Base-by-base conservation (phyloP, 2,329 filamentous ascomycete genomes). In the Fusarium kyushuense region DNA sequence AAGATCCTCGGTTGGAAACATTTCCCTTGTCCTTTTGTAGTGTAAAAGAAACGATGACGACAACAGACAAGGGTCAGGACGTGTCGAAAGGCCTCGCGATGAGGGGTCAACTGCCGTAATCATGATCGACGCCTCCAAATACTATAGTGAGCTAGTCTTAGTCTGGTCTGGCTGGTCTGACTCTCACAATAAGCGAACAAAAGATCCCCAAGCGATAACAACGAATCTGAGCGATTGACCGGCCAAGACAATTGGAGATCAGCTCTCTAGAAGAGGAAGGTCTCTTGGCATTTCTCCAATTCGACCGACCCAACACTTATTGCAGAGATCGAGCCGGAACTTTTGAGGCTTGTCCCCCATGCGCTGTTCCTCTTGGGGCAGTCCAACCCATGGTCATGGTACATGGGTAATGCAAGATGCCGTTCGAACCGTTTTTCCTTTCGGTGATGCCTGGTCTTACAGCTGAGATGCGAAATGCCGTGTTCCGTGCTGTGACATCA, bases 361-460 rank as follows among this genome's bases (percentile, higher is more conserved):
- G 36, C 33, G 23, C 47, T 51, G 33, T 51, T 51, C 47, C 47
- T 25, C 47, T 51, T 51, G 33, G 33, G 47, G 47, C 47, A 51
- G 47, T 35, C 36, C 47, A 51, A 17, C 30, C 29, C 19, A 38
- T 25, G 43, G 29, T 40, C 33, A 51, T 40, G 47, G 47, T 51
- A 38, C 47, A 51, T 38, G 47, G 47, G 23, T 51, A 38, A 19
- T 51, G 47, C 14, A 51, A 40, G 33, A 40, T 51, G 47, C 47
- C 47, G 47, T 51, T 51, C 47, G 47, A 51, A 51, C 47, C 47
- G 47, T 40, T 51, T 49, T 40, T 14, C 21, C 23, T 51, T 16
- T 49, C 12, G 23, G 23, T 16, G 16, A 40, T 29, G 33, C 33
- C n/a, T 51, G 47, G 33, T 27, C 23, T 3, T 19, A 38, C 33